Percentiles rank a stretch among this genome's conserved stretches.
Conservation (phyloP, 169 alveolate species). For the Ichthyophthirius multifiliis region DNA sequence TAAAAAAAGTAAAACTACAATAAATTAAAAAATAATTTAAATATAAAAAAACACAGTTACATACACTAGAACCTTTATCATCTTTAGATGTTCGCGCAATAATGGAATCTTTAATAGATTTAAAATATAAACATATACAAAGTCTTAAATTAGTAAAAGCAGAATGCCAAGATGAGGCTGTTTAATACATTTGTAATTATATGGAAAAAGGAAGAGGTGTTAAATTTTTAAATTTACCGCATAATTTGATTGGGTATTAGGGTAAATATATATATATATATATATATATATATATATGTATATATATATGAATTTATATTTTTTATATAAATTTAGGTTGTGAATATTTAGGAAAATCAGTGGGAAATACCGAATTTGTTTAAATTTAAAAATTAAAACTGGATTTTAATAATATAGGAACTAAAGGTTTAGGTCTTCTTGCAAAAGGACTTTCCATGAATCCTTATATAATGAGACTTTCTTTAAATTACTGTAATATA, state of each 20-base stretch:
- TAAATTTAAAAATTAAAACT: conserved; percentile 26
- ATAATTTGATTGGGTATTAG: conserved; percentile 21
- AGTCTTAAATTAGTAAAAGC: conserved; percentile 26
- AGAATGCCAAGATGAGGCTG: conserved; percentile 35
- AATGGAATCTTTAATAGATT: conserved; percentile 31
- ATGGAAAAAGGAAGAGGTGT: conserved; percentile 24
- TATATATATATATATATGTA: neutral
- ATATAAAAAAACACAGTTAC: neutral
- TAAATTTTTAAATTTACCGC: conserved; percentile 22
- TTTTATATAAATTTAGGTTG: neutral
- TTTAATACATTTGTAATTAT: conserved; percentile 19
- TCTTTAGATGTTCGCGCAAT: conserved; percentile 26
- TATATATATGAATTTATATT: neutral
- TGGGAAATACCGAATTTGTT: conserved; percentile 4
- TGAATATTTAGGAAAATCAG: conserved; percentile 16
- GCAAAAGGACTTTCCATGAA: conserved; percentile 28
- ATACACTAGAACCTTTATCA: conserved; percentile 13
- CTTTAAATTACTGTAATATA: conserved; percentile 30
- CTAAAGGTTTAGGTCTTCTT: conserved; percentile 13
- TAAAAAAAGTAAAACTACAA: conserved; percentile 8
- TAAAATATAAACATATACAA: conserved; percentile 34
- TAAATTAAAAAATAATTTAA: neutral
- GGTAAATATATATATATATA: neutral
- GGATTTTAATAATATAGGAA: conserved; percentile 32
- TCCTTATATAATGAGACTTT: conserved; percentile 11